These are phyloP conservation scores for Aspergillus sparsus DNA, from an alignment of 495 filamentous ascomycete species.

Conservation along the genomic window DNA sequence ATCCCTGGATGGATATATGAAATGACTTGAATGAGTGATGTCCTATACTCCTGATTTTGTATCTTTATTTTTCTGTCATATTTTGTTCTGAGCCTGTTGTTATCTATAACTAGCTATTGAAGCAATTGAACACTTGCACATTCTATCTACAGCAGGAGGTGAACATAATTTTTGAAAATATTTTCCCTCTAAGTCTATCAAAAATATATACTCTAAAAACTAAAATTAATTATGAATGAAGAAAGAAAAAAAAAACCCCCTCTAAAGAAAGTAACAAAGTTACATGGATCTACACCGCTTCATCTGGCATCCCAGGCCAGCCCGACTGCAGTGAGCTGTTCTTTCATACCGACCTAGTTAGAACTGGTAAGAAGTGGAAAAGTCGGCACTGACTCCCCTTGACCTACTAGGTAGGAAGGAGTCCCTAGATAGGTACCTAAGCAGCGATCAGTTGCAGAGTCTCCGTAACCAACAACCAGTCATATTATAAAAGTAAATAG, in stretches of 20 bases:
- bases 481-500: neutral
- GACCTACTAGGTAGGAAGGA: neutral
- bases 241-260: neutral
- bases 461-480: slow-evolving; percentile 13
- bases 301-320: neutral
- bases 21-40: slow-evolving; percentile 21
- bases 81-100: neutral
- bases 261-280: neutral
- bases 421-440: neutral
- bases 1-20: slow-evolving; percentile 21
- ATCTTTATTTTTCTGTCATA: slow-evolving; percentile 1
- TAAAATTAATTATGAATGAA: neutral
- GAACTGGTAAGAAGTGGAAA: too few relatives aligned
- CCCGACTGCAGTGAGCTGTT: too few relatives aligned
- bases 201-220: neutral
- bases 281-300: neutral
- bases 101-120: neutral
- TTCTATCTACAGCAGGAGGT: too few relatives aligned
- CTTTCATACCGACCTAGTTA: too few relatives aligned
- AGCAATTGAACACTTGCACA: neutral
- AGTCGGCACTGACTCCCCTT: too few relatives aligned
- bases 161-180: too few relatives aligned
- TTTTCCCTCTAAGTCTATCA: neutral
- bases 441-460: slow-evolving; percentile 1
- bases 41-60: slow-evolving; percentile 13